Percentiles rank a stretch among this genome's conserved stretches.
phyloP scores from a whole-genome alignment of 352 stramenopile genomes.

The Phytophthora parvispora region DNA sequence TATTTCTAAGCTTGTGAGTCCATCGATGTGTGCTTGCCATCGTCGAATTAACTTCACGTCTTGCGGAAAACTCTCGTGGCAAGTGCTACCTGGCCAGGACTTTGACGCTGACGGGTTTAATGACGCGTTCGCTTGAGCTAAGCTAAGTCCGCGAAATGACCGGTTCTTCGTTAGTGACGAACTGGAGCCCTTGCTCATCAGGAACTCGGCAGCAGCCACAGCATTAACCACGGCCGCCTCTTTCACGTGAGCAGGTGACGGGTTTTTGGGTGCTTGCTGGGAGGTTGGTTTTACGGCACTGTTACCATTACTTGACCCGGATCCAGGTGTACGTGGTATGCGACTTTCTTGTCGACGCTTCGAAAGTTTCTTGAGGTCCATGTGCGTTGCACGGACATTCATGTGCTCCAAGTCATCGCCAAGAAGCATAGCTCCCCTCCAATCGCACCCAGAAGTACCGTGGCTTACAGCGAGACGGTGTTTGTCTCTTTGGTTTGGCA shows the following conservation, averaged over 20 bases:
- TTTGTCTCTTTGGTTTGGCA: slow-evolving; percentile 21
- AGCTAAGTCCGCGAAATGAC: slow-evolving; percentile 8
- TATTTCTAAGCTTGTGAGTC: slow-evolving; percentile 66
- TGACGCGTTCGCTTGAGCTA: neutral
- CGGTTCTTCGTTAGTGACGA: slow-evolving; percentile 2
- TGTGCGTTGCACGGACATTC: slow-evolving; percentile 49
- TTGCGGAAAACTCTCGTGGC: slow-evolving; percentile 23
- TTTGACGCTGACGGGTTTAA: neutral
- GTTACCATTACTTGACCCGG: neutral
- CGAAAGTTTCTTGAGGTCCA: slow-evolving; percentile 53
- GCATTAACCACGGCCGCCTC: slow-evolving; percentile 40
- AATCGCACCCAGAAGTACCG: slow-evolving; percentile 21
- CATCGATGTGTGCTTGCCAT: slow-evolving; percentile 64
- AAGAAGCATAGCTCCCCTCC: slow-evolving; percentile 42
- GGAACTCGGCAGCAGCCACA: slow-evolving; percentile 57
- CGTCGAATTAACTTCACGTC: slow-evolving; percentile 49
- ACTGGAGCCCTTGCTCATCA: slow-evolving; percentile 34
- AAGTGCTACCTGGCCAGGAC: slow-evolving; percentile 25
- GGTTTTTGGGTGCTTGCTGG: slow-evolving; percentile 4
- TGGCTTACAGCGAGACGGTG: slow-evolving; percentile 30
- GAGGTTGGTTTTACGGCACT: slow-evolving; percentile 7
- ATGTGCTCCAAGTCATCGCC: slow-evolving; percentile 44
- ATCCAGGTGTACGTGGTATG: neutral
- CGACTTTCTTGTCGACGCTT: slow-evolving; percentile 34
- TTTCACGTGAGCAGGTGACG: slow-evolving; percentile 15